A percentile compares a stretch with the other conserved stretches of the same genome.
Conservation (phyloP, 176 grass and related monocot species). For the Aegilops tauschii region DNA sequence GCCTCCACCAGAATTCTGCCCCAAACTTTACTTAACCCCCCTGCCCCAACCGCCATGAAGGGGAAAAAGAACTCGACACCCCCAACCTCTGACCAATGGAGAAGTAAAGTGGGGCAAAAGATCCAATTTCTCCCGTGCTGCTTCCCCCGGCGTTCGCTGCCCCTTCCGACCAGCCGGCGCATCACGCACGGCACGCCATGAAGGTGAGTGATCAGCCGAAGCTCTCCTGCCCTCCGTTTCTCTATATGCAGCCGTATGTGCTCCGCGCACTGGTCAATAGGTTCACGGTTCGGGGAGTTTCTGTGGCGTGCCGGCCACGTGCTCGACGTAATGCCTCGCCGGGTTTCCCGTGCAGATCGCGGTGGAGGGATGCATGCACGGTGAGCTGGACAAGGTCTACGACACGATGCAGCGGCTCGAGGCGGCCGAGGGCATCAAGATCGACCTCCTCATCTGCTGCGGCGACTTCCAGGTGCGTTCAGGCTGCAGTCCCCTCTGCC, state of each 20-base stretch:
- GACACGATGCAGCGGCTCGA: conserved; percentile 57
- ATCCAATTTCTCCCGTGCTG: not conserved
- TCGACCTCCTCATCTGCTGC: conserved; percentile 87
- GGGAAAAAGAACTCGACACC: not conserved
- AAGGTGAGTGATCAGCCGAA: conserved; percentile 13
- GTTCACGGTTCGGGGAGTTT: not conserved
- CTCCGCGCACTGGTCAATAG: not conserved
- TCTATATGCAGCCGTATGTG: not conserved
- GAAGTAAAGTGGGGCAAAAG: no score
- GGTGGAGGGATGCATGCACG: conserved; percentile 90
- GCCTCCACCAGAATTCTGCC: not conserved
- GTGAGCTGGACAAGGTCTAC: conserved; percentile 83
- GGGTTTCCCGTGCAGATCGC: conserved; percentile 49
- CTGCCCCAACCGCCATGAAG: not conserved
- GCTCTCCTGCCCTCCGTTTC: not conserved
- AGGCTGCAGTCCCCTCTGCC: not conserved
- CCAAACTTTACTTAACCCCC: not conserved
- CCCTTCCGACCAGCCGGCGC: not conserved
- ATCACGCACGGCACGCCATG: conserved; percentile 7
- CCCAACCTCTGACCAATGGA: not conserved
- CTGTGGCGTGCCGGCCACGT: not conserved
- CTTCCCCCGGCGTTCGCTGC: not conserved
- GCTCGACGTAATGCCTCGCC: conserved; percentile 50
- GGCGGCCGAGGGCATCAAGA: conserved; percentile 68
- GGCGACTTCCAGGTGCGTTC: conserved; percentile 86